Evolutionary conservation across 1,284 basidiomycete species (phyloP).

Genomic region (Pholiota adiposa): DNA sequence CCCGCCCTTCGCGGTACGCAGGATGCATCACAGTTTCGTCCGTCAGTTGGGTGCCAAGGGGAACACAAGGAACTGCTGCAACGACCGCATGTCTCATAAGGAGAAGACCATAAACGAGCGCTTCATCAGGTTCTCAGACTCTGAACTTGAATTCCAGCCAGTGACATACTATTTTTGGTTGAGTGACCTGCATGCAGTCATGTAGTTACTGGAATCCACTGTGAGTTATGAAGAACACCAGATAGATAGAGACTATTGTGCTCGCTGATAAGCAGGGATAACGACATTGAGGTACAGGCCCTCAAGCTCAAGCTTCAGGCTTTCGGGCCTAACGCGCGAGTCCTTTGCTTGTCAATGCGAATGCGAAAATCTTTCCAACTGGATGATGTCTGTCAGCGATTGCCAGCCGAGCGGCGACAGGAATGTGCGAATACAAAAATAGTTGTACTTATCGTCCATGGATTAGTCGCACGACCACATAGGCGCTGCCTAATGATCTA

Average conservation of each 20-base stretch:
- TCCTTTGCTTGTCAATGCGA: too few species aligned
- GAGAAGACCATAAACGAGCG: not conserved
- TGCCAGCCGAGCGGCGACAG: not conserved
- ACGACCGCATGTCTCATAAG: not conserved
- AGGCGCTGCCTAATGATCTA: not conserved
- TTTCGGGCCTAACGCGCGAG: too few species aligned
- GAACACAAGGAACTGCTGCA: not conserved
- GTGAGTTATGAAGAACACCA: not conserved
- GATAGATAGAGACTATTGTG: not conserved
- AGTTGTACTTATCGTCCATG: not conserved
- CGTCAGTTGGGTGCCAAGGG: not conserved
- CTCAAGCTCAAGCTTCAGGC: not conserved
- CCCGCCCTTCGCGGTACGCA: not conserved
- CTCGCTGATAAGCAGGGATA: not conserved
- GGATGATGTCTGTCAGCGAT: not conserved
- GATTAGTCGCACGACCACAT: not conserved
- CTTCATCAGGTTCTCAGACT: not conserved
- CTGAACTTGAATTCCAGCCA: not conserved
- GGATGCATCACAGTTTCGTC: not conserved
- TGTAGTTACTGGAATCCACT: not conserved
- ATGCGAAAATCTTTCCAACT: not conserved
- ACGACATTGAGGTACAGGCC: not conserved
- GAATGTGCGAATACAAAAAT: not conserved
- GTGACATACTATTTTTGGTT: not conserved
- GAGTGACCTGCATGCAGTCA: not conserved